Evolutionary conservation across 257 asterid genomes (phyloP), one percentile per base, ranked within the genome.

Genomic region (Gentiana macrophylla): DNA sequence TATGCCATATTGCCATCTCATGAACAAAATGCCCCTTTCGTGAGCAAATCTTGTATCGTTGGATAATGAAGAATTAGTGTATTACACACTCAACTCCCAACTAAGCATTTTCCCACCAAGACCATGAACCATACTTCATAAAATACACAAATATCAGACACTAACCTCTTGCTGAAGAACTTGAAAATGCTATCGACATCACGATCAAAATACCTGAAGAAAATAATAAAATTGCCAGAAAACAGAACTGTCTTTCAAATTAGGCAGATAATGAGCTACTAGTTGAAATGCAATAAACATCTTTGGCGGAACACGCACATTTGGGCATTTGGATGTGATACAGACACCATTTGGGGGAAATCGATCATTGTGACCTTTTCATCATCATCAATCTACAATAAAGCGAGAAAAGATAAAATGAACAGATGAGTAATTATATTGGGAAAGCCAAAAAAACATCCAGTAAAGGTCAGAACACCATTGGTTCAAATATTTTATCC

Each of bases 301-400:
- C 8, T 46, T 50, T 57, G 48, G 69, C 60, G 12, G 57, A 44
- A 2, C 52, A 57, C 82, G 36, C 84, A 87, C 97, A 87, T 91
- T 64, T 87, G 65, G 4, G 95, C 97, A 67, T 91, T 91, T 59
- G 74, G 82, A 74, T 91, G 97, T 66, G 97, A 81, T 62, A 87
- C 85, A 4, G 98, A 91, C 66, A 91, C 97, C 95, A 91, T 91
- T 77, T 87, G 98, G 2, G 95, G 98, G 68, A 85, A 91, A 75
- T 91, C 98, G 75, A 91, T 87, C 76, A 91, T 72, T 3, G 98
- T 91, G 62, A 91, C 78, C 72, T 83, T 81, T 76, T 91, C 95
- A 67, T 87, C 94, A 69, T 91, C 98, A 68, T 88, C 93, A 71
- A 91, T 85, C 95, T 84, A 67, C 70, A 70, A 70, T 53, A 53